Evolutionary conservation across 768 basidiomycete species (phyloP).

Genomic region (Amanita jacksonii): DNA sequence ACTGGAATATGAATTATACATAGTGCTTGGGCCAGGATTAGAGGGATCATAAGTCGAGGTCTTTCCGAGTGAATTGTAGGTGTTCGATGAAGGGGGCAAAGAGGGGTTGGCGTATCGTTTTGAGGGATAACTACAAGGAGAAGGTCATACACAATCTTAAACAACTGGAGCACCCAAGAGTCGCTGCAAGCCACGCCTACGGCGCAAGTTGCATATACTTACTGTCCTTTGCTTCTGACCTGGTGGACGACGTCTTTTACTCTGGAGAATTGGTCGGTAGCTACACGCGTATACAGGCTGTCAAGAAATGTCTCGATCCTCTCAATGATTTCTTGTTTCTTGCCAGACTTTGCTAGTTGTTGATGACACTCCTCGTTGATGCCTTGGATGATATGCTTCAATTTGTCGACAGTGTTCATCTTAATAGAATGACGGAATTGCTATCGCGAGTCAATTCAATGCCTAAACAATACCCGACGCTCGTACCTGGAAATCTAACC

Average conservation of each 20-base stretch:
- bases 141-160: conserved; percentile 5
- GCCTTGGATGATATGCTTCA: conserved; percentile 72
- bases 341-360: conserved; percentile 64
- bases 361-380: conserved; percentile 73
- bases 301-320: conserved; percentile 55
- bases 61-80: conserved; percentile 21
- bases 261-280: conserved; percentile 54
- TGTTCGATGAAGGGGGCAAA: conserved; percentile 13
- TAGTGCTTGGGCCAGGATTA: conserved; percentile 23
- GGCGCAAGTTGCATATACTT: conserved; percentile 24
- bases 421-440: conserved; percentile 60
- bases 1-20: conserved; percentile 55
- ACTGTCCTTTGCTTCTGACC: conserved; percentile 60
- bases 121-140: conserved; percentile 5
- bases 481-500: conserved; percentile 66
- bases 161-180: background rate
- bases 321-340: conserved; percentile 83
- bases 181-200: background rate
- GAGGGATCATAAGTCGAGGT: conserved; percentile 17
- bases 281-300: conserved; percentile 46
- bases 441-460: conserved; percentile 25
- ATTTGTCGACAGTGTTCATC: conserved; percentile 75
- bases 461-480: background rate
- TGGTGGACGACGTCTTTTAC: conserved; percentile 60
- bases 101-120: conserved; percentile 4